Conservation (phyloP, 2,329 filamentous ascomycete genomes). For the Eutypa lata region DNA sequence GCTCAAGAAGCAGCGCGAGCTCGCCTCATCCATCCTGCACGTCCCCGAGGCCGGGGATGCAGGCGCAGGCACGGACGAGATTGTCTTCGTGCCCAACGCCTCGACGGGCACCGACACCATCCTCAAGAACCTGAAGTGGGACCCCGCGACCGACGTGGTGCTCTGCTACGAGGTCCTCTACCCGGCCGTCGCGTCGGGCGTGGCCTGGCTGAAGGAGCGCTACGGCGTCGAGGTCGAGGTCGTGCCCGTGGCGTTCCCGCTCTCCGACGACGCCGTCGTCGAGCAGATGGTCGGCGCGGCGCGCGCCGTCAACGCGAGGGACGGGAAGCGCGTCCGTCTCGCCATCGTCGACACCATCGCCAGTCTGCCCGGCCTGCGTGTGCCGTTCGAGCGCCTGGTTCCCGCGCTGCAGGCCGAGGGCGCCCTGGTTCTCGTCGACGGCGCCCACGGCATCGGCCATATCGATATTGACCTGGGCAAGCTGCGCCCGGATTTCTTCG, state of each 20-base stretch:
- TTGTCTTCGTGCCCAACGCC: conserved; percentile 63
- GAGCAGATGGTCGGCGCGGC: conserved; percentile 47
- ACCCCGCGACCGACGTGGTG: conserved; percentile 51
- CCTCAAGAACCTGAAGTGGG: conserved; percentile 56
- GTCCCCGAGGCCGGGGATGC: no score
- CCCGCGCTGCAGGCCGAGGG: conserved; percentile 51
- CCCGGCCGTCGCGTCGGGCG: conserved; percentile 55
- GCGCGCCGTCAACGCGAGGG: conserved; percentile 24
- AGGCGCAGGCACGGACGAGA: conserved; percentile 15
- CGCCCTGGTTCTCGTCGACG: conserved; percentile 61
- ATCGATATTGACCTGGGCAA: conserved; percentile 53
- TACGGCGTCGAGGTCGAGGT: conserved; percentile 35
- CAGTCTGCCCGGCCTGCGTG: conserved; percentile 59
- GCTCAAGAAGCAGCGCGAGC: conserved; percentile 14
- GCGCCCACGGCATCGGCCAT: conserved; percentile 63
- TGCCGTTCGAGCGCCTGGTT: conserved; percentile 61
- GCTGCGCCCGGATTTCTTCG: conserved; percentile 65
- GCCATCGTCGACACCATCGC: conserved; percentile 65
- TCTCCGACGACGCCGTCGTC: conserved; percentile 53
- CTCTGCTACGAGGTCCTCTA: conserved; percentile 64
- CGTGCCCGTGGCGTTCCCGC: conserved; percentile 50
- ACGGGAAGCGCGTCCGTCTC: conserved; percentile 50
- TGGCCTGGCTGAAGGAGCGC: conserved; percentile 57
- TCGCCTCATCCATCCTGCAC: conserved; percentile 13
- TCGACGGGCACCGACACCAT: conserved; percentile 63